Conservation (phyloP, 352 stramenopile genomes). For the Pythium utonaiense region DNA sequence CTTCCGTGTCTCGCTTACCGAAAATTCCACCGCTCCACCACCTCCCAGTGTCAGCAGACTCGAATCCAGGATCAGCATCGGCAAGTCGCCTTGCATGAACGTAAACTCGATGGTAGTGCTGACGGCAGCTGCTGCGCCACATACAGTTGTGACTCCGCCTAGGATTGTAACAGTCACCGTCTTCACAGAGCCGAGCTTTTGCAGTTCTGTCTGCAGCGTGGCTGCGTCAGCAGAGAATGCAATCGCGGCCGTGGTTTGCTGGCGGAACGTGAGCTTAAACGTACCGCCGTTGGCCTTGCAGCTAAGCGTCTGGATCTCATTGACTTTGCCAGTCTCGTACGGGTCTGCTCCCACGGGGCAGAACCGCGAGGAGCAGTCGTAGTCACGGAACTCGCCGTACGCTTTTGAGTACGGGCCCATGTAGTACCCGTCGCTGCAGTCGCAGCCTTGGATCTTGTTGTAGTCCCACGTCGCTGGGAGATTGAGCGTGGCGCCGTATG, state of each 20-base stretch:
- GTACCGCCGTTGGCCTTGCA: slow-evolving; percentile 50
- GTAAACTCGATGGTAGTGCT: slow-evolving; percentile 67
- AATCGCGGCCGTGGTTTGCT: slow-evolving; percentile 55
- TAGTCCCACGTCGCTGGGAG: slow-evolving; percentile 72
- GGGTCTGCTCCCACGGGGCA: slow-evolving; percentile 89
- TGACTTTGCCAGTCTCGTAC: slow-evolving; percentile 55
- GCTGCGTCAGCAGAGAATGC: slow-evolving; percentile 34
- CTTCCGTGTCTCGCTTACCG: slow-evolving; percentile 34
- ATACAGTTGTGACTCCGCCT: slow-evolving; percentile 30
- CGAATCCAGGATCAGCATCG: slow-evolving; percentile 32
- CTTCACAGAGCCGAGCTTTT: slow-evolving; percentile 51
- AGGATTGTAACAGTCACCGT: slow-evolving; percentile 55
- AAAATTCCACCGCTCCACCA: too few species aligned
- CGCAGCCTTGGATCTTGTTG: slow-evolving; percentile 82
- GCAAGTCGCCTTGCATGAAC: slow-evolving; percentile 62
- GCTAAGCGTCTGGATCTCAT: slow-evolving; percentile 63
- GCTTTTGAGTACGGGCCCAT: slow-evolving; percentile 60
- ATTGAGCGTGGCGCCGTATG: slow-evolving; percentile 68
- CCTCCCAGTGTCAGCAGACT: slow-evolving; percentile 40
- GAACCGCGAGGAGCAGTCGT: slow-evolving; percentile 74
- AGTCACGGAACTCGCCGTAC: slow-evolving; percentile 46
- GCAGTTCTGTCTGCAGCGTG: slow-evolving; percentile 45
- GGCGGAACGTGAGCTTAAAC: slow-evolving; percentile 72
- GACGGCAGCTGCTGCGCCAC: slow-evolving; percentile 29
- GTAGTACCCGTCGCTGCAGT: slow-evolving; percentile 58